Base-by-base conservation (phyloP, 495 filamentous ascomycete genomes). In the Thermothielavioides terrestris region DNA sequence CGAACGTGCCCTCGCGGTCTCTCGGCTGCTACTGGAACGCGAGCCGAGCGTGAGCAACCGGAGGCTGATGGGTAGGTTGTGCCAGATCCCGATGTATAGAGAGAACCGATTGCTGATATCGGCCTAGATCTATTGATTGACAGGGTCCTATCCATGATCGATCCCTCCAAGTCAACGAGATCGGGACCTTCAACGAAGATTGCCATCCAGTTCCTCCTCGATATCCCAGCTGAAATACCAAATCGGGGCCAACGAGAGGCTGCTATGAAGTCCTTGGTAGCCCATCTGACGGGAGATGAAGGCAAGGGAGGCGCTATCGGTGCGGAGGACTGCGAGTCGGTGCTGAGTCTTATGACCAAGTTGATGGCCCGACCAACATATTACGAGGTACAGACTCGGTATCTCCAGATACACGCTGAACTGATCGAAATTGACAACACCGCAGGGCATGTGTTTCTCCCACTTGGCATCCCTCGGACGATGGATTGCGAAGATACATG, bases 311-410 rank as follows among this genome's bases (percentile, higher is more conserved):
- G 50, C 12, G 42, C 54, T n/a, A 23, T 48, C 14, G 48, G 39
- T 10, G 7, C 46, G 12, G 56, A 53, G 5, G 56, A 52, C 27
- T 69, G 66, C 65, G 53, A 40, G 15, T 47, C 56, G 11, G 58
- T 72, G 21, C 56, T 78, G n/a, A 64, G 64, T 26, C 48, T 79
- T 47, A 67, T 74, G 54, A 49, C 65, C n/a, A 74, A 68, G 58
- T 52, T 76, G 12, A 74, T 75, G 69, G 53, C 61, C 6, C 62
- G 60, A 39, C 71, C 75, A 8, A 75, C 70, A 2, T 71, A 73
- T 49, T 76, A 77, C 46, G 67, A 72, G 39, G 74, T 73, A 63
- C 15, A n/a, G 40, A 32, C 17, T 17, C 6, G 3, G 6, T 11
- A 20, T 3, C 14, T n/a, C 14, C 6, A n/a, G n/a, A n/a, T n/a